A percentile compares a stretch with the other conserved stretches of the same genome.
phyloP scores from a whole-genome alignment of 257 asterid genomes.

The Primulina tabacum region DNA sequence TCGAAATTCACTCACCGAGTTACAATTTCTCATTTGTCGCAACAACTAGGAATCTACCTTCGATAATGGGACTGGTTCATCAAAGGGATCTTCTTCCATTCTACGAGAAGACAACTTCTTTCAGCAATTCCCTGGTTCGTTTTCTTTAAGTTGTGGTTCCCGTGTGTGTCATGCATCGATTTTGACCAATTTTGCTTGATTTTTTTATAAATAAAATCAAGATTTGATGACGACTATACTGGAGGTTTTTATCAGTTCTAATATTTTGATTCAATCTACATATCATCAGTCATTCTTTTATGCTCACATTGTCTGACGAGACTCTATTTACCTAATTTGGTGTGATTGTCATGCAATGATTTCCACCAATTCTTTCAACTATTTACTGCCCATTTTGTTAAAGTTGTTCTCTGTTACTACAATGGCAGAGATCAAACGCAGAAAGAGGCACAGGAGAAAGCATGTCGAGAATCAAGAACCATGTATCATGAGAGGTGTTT shows the following conservation, averaged over 20 bases:
- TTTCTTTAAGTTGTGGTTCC: constrained; percentile 8
- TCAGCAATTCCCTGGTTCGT: constrained; percentile 63
- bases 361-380: background rate
- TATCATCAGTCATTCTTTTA: background rate
- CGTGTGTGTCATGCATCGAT: background rate
- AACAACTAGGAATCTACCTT: constrained; percentile 37
- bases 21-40: background rate
- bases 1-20: background rate
- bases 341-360: background rate
- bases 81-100: constrained; percentile 43
- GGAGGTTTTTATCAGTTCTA: background rate
- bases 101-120: constrained; percentile 40
- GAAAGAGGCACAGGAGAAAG: constrained; percentile 88
- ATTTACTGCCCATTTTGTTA: background rate
- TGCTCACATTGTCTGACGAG: background rate
- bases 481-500: constrained; percentile 85
- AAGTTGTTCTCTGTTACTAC: background rate
- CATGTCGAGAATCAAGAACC: constrained; percentile 72
- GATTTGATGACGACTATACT: background rate
- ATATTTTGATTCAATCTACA: background rate
- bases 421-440: constrained; percentile 67
- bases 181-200: background rate
- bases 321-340: background rate
- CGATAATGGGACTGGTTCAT: constrained; percentile 43
- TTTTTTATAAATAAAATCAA: background rate